Percentiles rank a stretch among this genome's conserved stretches.
These are phyloP conservation scores for Tausonia pullulans DNA, from an alignment of 1,284 basidiomycete genomes.

Conservation along the genomic window DNA sequence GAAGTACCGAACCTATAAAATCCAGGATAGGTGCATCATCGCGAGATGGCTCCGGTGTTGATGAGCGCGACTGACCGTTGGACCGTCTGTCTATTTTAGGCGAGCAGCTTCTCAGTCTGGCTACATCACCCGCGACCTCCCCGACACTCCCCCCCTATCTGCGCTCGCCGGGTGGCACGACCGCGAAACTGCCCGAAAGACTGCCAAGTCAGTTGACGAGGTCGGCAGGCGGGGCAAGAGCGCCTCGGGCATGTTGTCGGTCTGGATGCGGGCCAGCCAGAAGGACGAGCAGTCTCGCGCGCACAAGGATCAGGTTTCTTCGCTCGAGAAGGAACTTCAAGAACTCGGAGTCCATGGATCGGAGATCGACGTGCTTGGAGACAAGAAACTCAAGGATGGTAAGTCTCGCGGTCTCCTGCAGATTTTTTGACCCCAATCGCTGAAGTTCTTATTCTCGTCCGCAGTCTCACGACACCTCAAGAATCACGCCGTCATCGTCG, in stretches of 20 bases:
- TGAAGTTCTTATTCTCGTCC: too few relatives aligned
- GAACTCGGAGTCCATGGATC: conserved; percentile 25
- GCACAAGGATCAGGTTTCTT: not conserved
- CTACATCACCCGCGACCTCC: conserved; percentile 30
- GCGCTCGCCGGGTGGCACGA: conserved; percentile 28
- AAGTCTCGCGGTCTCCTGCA: too few relatives aligned
- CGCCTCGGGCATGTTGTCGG: conserved; percentile 24
- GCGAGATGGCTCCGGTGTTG: conserved; percentile 5
- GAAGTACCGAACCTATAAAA: conserved; percentile 26
- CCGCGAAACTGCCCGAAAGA: conserved; percentile 25
- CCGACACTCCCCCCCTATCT: conserved; percentile 29
- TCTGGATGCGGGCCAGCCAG: conserved; percentile 30
- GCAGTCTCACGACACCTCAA: not conserved
- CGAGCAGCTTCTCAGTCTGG: conserved; percentile 19
- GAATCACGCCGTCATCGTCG: conserved; percentile 14
- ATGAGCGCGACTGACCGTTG: too few relatives aligned
- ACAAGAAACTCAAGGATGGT: not conserved
- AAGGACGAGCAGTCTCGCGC: conserved; percentile 46
- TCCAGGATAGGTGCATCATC: conserved; percentile 24
- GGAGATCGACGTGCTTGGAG: not conserved
- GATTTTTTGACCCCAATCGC: too few relatives aligned
- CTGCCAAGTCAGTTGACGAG: conserved; percentile 30
- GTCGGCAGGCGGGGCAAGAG: conserved; percentile 19
- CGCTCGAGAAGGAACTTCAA: conserved; percentile 31
- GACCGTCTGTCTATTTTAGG: too few relatives aligned